Evolutionary conservation across 768 basidiomycete genomes (phyloP).

Genomic region (Wakefieldia striispora): DNA sequence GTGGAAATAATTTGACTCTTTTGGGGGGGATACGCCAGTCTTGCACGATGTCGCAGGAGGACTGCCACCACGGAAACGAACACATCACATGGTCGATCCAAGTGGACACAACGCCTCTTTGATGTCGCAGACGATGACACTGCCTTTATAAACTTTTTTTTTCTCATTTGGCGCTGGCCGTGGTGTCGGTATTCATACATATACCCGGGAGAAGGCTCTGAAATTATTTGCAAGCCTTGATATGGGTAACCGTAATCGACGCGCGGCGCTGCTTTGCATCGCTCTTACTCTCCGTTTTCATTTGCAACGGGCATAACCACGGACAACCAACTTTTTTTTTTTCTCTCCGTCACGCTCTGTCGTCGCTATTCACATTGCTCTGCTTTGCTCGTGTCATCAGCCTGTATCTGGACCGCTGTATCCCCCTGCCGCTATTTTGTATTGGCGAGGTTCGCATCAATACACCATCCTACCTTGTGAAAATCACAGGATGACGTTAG

Average conservation of each 20-base stretch:
- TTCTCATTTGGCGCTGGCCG: constrained; percentile 18
- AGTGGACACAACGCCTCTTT: constrained; percentile 49
- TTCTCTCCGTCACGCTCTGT: constrained; percentile 5
- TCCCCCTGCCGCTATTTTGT: constrained; percentile 16
- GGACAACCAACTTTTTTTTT: constrained; percentile 12
- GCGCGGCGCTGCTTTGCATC: constrained; percentile 10
- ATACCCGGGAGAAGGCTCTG: constrained; percentile 17
- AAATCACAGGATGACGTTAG: constrained; percentile 19
- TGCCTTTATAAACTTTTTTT: constrained; percentile 44
- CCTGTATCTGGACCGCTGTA: constrained; percentile 26
- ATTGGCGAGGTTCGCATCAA: constrained; percentile 15
- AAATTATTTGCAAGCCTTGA: constrained; percentile 2
- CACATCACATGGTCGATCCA: constrained; percentile 63
- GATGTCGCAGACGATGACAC: constrained; percentile 54
- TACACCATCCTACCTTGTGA: constrained; percentile 18
- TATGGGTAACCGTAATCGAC: constrained; percentile 11
- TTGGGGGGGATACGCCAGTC: constrained; percentile 12
- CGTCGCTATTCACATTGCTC: constrained; percentile 10
- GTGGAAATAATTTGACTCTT: constrained; percentile 7
- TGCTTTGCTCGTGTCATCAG: constrained; percentile 18
- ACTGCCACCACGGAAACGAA: constrained; percentile 57
- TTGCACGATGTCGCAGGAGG: constrained; percentile 50
- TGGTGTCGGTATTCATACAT: constrained; percentile 20
- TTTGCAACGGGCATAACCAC: constrained; percentile 17
- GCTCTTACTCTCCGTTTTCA: background rate